Evolutionary conservation across 1,139 yeast genomes (phyloP), one percentile per base, ranked within the genome.

Genomic region (Zhuliangozyma parablackwelliae): DNA sequence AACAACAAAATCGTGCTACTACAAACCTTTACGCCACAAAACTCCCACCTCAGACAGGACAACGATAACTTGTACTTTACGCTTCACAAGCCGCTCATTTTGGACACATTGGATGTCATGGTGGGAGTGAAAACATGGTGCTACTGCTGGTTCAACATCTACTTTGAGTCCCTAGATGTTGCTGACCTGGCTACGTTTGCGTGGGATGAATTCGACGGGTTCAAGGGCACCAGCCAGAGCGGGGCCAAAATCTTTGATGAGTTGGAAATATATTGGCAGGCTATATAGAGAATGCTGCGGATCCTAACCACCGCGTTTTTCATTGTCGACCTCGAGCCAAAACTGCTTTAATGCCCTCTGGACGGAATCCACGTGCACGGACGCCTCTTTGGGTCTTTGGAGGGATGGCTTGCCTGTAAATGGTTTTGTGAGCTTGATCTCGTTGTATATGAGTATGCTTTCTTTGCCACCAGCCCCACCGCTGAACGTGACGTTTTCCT

Each of bases 191-290:
- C 31, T 21, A 13, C 7, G 6, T 36, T 50, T 21, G 21, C 26
- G 2, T 83, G 90, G 94, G 64, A 65, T 3, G 72, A 78, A 2
- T 59, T 83, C 43, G 96, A 88, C 52, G 96, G 96, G 1, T 70
- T 69, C 47, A 72, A 71, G 43, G 96, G 95, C 1, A 68, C 80
- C 0, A 49, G 54, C 11, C 65, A 65, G 34, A 70, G 71, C 36
- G 94, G 95, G 0, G 41, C 62, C 5, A 64, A 64, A 40, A 47
- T 74, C 10, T 82, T 85, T 51, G 80, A 78, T 26, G 44, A 59
- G 29, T 42, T 80, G 13, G 70, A 66, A 38, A 49, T 75, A 10
- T 47, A 49, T 35, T 73, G 73, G 75, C 24, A 39, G 24, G 36
- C 24, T 28, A 21, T 20, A 33, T 21, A 33, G 27, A 28, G 21